Conservation (phyloP, 139 green algal species). For the Tetradesmus lagerheimii region DNA sequence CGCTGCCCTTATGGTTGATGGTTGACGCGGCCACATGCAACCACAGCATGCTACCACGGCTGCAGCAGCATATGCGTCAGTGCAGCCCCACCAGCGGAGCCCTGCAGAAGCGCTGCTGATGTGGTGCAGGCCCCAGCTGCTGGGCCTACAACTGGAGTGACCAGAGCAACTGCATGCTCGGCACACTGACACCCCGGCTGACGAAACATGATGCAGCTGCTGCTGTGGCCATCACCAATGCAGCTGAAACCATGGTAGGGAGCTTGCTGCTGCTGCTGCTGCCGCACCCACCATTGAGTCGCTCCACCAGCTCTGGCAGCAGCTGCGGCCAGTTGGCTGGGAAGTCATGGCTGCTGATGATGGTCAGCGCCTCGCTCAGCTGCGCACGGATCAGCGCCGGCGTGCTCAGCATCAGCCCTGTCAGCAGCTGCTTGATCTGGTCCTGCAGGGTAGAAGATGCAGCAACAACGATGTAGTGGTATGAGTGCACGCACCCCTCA, state of each 20-base stretch:
- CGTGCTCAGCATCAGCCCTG: slow-evolving; percentile 91
- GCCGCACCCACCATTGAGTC: slow-evolving; percentile 66
- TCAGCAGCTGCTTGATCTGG: slow-evolving; percentile 90
- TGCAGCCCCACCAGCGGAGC: too few species aligned
- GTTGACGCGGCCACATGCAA: too few species aligned
- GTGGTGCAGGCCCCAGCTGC: too few species aligned
- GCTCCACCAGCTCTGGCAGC: slow-evolving; percentile 90
- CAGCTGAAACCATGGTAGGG: too few species aligned
- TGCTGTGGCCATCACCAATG: background rate
- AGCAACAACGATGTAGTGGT: background rate
- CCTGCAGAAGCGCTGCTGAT: too few species aligned
- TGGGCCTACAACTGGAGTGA: background rate
- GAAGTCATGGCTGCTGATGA: slow-evolving; percentile 95
- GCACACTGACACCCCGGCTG: background rate
- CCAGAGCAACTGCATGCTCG: background rate
- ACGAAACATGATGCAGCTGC: background rate
- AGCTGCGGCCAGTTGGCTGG: slow-evolving; percentile 88
- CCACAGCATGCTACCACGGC: too few species aligned
- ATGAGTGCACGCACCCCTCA: background rate
- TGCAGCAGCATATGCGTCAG: too few species aligned
- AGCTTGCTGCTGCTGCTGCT: background rate
- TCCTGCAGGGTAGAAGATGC: slow-evolving; percentile 65
- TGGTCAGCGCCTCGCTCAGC: slow-evolving; percentile 93
- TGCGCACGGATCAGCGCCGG: slow-evolving; percentile 81
- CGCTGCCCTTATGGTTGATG: too few species aligned